Conservation (phyloP, 495 filamentous ascomycete species). For the Parathielavia hyrcaniae region DNA sequence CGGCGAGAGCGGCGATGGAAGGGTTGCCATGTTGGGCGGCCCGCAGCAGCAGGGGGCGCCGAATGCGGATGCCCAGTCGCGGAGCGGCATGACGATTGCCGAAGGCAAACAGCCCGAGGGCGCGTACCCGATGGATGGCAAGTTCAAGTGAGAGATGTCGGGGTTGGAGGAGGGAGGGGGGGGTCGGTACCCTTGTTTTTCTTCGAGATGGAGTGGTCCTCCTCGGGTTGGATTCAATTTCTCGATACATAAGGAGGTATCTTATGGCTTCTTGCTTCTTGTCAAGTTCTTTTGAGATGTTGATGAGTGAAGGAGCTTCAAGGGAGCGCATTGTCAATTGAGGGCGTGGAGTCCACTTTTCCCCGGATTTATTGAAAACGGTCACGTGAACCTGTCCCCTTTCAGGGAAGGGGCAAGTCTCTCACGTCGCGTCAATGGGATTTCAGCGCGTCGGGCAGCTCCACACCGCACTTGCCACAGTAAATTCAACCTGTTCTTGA, state of each 20-base stretch:
- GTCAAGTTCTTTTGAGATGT: too few species aligned
- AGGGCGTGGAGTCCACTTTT: too few species aligned
- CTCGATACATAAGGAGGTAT: too few species aligned
- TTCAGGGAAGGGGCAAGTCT: too few species aligned
- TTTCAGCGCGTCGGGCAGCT: background rate
- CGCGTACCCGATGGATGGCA: constrained; percentile 14
- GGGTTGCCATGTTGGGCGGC: constrained; percentile 18
- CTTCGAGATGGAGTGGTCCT: background rate
- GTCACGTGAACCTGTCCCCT: background rate
- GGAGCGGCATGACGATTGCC: constrained; percentile 18
- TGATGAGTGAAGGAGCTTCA: too few species aligned
- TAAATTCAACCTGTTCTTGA: too few species aligned
- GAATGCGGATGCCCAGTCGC: constrained; percentile 13
- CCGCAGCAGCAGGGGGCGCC: background rate
- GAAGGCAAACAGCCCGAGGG: constrained; percentile 27
- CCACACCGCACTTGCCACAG: constrained; percentile 1
- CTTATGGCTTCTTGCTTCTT: too few species aligned
- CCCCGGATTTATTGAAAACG: background rate
- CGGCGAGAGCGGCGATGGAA: too few species aligned
- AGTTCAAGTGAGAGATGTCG: constrained; percentile 2
- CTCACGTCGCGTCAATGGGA: background rate
- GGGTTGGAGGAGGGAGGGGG: background rate
- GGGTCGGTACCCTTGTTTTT: background rate
- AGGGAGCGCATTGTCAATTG: too few species aligned
- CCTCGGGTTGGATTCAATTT: background rate